A percentile compares a stretch with the other conserved stretches of the same genome.
Conservation (phyloP, 2,329 filamentous ascomycete genomes). For the Fusarium piperis region DNA sequence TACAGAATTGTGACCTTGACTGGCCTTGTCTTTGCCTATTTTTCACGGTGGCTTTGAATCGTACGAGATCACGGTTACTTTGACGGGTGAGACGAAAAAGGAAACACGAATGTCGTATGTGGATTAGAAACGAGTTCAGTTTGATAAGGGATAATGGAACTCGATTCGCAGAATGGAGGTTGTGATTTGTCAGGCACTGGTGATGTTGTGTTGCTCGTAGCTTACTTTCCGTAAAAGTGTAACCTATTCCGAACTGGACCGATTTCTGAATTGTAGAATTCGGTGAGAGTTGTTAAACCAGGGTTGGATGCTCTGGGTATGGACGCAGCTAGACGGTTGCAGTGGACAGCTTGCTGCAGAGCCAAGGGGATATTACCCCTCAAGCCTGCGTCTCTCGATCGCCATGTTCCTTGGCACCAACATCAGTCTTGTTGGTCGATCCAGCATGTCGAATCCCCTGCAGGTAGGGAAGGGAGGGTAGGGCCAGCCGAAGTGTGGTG, state of each 20-base stretch:
- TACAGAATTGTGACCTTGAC: slow-evolving; percentile 36
- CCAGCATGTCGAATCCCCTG: not conserved
- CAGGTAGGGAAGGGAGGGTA: not conserved
- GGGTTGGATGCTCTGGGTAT: not conserved
- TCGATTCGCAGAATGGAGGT: not conserved
- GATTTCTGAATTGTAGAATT: not conserved
- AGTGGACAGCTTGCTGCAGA: not conserved
- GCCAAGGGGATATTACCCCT: not conserved
- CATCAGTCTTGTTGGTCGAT: not conserved
- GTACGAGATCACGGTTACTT: slow-evolving; percentile 20
- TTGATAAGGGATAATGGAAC: slow-evolving; percentile 19
- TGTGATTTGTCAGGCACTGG: not conserved
- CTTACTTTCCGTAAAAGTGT: not conserved
- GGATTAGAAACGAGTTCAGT: slow-evolving; percentile 28
- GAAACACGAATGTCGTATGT: slow-evolving; percentile 6
- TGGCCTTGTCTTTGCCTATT: slow-evolving; percentile 25
- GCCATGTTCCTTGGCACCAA: not conserved
- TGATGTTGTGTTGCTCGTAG: not conserved
- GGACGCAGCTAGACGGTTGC: not conserved
- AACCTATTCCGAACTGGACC: not conserved
- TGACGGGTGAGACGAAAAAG: slow-evolving; percentile 2
- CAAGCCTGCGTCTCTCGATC: not conserved
- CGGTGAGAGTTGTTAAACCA: not conserved
- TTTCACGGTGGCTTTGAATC: slow-evolving; percentile 18
- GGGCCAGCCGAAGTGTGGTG: not conserved